Percentiles rank a stretch among this genome's conserved stretches.
Conservation (phyloP, 129 eudicot genomes). For the Escallonia herrerae region DNA sequence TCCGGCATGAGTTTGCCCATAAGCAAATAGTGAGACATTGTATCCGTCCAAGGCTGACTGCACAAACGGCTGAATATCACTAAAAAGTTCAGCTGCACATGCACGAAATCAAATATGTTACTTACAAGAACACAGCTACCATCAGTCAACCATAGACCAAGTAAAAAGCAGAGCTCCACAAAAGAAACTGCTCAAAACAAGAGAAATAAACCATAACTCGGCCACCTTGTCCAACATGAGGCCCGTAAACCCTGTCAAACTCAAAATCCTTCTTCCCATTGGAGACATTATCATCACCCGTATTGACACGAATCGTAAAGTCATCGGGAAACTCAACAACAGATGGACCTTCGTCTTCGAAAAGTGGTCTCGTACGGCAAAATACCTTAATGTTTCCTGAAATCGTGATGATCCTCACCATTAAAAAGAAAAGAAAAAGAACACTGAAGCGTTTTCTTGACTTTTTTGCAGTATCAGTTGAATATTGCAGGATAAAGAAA, state of each 20-base stretch:
- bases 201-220: conserved; percentile 1
- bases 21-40: conserved; percentile 85
- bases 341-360: conserved; percentile 93
- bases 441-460: neutral
- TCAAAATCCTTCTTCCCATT: conserved; percentile 95
- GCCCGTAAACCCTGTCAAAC: conserved; percentile 96
- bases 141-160: conserved; percentile 9
- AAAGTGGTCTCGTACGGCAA: conserved; percentile 91
- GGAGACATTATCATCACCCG: conserved; percentile 71
- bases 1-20: conserved; percentile 89
- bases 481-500: neutral
- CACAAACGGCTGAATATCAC: conserved; percentile 96
- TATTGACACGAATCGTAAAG: conserved; percentile 63
- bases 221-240: conserved; percentile 97
- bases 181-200: neutral
- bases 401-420: conserved; percentile 3
- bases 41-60: conserved; percentile 99
- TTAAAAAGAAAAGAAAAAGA: neutral
- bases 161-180: neutral
- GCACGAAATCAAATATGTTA: conserved; percentile 10
- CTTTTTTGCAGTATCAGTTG: neutral
- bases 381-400: conserved; percentile 88
- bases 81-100: conserved; percentile 83
- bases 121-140: conserved; percentile 7
- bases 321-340: conserved; percentile 91